Evolutionary conservation across 1,139 yeast species (phyloP), one percentile per base, ranked within the genome.

Genomic region (Candida buenavistaensis): DNA sequence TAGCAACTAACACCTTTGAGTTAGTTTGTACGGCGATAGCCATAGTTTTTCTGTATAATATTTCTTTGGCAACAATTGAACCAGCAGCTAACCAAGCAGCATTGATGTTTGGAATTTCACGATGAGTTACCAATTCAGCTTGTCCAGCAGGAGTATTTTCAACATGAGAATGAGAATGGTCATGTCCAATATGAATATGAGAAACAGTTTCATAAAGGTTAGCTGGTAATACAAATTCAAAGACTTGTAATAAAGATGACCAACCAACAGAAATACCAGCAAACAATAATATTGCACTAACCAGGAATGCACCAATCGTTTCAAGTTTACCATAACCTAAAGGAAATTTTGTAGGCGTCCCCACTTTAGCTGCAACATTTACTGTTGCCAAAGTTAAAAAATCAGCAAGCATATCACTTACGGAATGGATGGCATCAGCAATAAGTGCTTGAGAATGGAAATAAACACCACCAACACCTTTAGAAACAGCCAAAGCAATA

Each of bases 11-110:
- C 4, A 92, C 97, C 43, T 88, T 86, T 2, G 97, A 88, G 51
- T 87, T 84, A 20, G 89, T 78, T 41, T 72, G 66, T 28, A 71
- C 66, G 3, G 97, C 97, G 13, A 92, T 80, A 44, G 78, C 76
- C 65, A 82, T 74, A 0, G 98, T 92, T 11, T 86, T 85, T 39
- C 78, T 78, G 61, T 78, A 92, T 30, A 92, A 77, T 73, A 95
- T 72, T 57, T 92, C 98, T 54, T 92, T 92, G 32, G 89, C 75
- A 3, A 73, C 74, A 40, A 92, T 87, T 2, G 96, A 88, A 2
- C 81, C 96, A 30, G 83, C 81, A 0, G 98, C 97, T 31, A 92
- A 71, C 96, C 97, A 90, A 8, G 97, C 96, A 3, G 97, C 97
- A 54, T 88, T 89, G 45, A 92, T 75, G 52, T 87, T 76, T 1